Conservation (phyloP, 2,329 filamentous ascomycete species). For the Pseudogymnoascus sp. region DNA sequence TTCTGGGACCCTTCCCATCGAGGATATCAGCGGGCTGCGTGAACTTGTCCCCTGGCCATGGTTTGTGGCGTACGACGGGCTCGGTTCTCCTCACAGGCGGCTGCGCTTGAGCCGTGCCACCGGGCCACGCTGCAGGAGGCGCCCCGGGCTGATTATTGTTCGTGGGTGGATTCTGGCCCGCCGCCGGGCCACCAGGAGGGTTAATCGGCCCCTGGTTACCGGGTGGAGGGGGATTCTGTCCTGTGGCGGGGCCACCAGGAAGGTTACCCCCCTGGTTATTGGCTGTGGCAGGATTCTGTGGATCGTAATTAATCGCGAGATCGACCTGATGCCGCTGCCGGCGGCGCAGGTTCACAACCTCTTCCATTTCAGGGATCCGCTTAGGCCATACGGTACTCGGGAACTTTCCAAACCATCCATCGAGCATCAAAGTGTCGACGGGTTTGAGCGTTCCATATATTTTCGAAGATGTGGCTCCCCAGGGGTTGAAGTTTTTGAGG, state of each 20-base stretch:
- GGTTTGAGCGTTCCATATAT: background rate
- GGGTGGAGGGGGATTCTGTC: background rate
- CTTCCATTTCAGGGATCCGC: background rate
- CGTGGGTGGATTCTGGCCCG: background rate
- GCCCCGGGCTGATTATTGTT: background rate
- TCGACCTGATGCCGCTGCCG: background rate
- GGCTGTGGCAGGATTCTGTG: background rate
- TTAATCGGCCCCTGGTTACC: background rate
- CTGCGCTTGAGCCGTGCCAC: background rate
- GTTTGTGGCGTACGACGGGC: background rate
- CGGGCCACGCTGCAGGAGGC: background rate
- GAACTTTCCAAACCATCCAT: background rate
- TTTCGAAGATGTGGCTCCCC: background rate
- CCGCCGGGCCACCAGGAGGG: background rate
- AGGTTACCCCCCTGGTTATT: too few species aligned
- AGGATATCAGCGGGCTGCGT: background rate
- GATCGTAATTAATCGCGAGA: background rate
- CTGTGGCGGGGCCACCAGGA: background rate
- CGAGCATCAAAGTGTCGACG: background rate
- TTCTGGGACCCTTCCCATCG: background rate
- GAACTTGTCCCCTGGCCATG: background rate
- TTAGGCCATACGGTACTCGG: background rate
- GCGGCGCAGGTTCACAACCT: background rate
- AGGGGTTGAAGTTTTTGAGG: background rate
- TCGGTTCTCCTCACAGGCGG: background rate